Evolutionary conservation across 2,329 filamentous ascomycete species (phyloP).

Genomic region (Apiospora aurea): DNA sequence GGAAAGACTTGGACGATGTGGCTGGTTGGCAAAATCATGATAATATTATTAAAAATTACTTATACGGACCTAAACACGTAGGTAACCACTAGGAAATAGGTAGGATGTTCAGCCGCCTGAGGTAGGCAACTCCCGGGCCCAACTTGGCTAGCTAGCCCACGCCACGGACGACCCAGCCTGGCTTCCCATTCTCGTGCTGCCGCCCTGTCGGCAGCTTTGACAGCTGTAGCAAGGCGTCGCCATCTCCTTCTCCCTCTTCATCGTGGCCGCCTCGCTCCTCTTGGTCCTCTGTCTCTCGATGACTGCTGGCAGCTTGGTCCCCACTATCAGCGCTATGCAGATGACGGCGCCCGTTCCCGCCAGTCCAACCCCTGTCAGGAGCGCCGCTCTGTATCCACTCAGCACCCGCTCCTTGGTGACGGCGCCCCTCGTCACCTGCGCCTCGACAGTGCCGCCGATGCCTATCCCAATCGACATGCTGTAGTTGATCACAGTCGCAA

Average conservation of each 20-base stretch:
- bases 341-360: slow-evolving; percentile 34
- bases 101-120: neutral
- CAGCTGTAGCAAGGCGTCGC: slow-evolving; percentile 15
- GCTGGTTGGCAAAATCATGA: neutral
- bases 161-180: neutral
- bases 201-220: neutral
- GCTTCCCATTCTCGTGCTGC: neutral
- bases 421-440: slow-evolving; percentile 39
- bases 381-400: slow-evolving; percentile 35
- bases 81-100: neutral
- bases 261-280: slow-evolving; percentile 1
- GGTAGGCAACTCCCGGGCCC: neutral
- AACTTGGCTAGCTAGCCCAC: neutral
- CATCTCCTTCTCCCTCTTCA: slow-evolving; percentile 13
- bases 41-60: neutral
- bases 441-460: slow-evolving; percentile 70
- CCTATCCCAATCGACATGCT: slow-evolving; percentile 71
- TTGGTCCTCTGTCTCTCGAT: neutral
- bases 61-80: neutral
- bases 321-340: slow-evolving; percentile 30
- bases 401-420: slow-evolving; percentile 29
- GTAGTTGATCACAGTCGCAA: slow-evolving; percentile 69
- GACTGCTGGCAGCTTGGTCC: slow-evolving; percentile 4
- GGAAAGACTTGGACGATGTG: neutral
- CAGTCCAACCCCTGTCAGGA: slow-evolving; percentile 35